Evolutionary conservation across 2,329 filamentous ascomycete species (phyloP).

Genomic region (Alternaria conjuncta): DNA sequence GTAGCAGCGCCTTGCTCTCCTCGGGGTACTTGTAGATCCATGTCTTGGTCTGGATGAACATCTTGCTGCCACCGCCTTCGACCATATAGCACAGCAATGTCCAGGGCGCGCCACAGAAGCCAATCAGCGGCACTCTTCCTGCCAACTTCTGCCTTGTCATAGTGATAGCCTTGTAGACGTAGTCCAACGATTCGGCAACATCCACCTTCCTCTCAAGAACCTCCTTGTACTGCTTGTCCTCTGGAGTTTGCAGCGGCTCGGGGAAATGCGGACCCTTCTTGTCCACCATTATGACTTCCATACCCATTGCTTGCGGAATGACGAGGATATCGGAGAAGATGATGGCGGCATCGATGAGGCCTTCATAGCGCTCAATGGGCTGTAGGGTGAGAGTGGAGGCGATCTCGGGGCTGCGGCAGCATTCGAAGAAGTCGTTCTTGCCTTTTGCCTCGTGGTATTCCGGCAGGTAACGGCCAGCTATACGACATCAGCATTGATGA

Average conservation of each 20-base stretch:
- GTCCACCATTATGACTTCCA: constrained; percentile 98
- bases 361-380: constrained; percentile 88
- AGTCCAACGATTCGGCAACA: constrained; percentile 82
- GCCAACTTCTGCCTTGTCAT: constrained; percentile 86
- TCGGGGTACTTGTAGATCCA: constrained; percentile 93
- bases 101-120: constrained; percentile 97
- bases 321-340: constrained; percentile 99
- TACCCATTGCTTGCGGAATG: constrained; percentile 96
- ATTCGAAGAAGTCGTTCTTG: constrained; percentile 92
- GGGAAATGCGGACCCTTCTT: constrained; percentile 97
- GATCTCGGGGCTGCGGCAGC: constrained; percentile 91
- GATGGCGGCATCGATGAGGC: constrained; percentile 93
- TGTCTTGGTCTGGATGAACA: constrained; percentile 92
- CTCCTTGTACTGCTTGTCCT: constrained; percentile 81
- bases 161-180: constrained; percentile 95
- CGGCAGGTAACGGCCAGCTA: constrained; percentile 94
- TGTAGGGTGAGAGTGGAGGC: constrained; percentile 93
- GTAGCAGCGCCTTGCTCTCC: constrained; percentile 79
- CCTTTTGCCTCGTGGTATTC: constrained; percentile 98
- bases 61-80: constrained; percentile 92
- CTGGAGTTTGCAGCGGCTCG: constrained; percentile 76
- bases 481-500: constrained; percentile 14
- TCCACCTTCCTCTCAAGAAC: constrained; percentile 81
- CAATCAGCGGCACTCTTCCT: constrained; percentile 89
- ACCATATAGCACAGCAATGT: constrained; percentile 99